These are phyloP conservation scores for Alternaria arborescens DNA, from an alignment of 2,329 filamentous ascomycete species.

Conservation along the genomic window DNA sequence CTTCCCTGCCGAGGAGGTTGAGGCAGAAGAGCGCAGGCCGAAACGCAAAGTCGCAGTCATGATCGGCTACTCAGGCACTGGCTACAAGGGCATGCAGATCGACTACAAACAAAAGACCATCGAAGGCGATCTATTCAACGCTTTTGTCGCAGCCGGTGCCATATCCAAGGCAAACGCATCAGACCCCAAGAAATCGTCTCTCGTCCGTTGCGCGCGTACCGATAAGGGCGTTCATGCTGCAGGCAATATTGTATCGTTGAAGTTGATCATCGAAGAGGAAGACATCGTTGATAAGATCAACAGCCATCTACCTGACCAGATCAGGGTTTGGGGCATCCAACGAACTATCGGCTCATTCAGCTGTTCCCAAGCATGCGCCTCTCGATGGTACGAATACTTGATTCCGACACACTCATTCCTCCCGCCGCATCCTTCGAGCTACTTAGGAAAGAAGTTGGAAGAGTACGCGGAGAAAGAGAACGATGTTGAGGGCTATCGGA, in stretches of 20 bases:
- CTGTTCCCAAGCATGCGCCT: conserved; percentile 94
- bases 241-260: conserved; percentile 92
- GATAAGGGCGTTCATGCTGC: conserved; percentile 98
- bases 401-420: conserved; percentile 93
- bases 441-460: conserved; percentile 82
- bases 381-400: conserved; percentile 95
- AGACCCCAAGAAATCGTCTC: conserved; percentile 93
- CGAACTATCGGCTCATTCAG: conserved; percentile 90
- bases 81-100: conserved; percentile 98
- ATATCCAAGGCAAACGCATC: conserved; percentile 97
- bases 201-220: conserved; percentile 92
- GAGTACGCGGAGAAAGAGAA: conserved; percentile 77
- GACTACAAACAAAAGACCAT: conserved; percentile 82
- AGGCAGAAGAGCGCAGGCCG: conserved; percentile 82
- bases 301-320: conserved; percentile 81
- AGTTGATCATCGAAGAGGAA: conserved; percentile 92
- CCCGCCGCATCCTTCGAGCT: conserved; percentile 89
- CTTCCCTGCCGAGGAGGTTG: conserved; percentile 83
- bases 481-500: conserved; percentile 72
- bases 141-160: conserved; percentile 88
- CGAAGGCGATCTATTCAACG: conserved; percentile 91
- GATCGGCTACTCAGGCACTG: conserved; percentile 94
- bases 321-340: conserved; percentile 93
- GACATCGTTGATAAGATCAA: conserved; percentile 94
- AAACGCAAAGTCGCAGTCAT: conserved; percentile 97